Evolutionary conservation across 441 rosid genomes (phyloP), one percentile per base, ranked within the genome.

Genomic region (Viola pubescens): DNA sequence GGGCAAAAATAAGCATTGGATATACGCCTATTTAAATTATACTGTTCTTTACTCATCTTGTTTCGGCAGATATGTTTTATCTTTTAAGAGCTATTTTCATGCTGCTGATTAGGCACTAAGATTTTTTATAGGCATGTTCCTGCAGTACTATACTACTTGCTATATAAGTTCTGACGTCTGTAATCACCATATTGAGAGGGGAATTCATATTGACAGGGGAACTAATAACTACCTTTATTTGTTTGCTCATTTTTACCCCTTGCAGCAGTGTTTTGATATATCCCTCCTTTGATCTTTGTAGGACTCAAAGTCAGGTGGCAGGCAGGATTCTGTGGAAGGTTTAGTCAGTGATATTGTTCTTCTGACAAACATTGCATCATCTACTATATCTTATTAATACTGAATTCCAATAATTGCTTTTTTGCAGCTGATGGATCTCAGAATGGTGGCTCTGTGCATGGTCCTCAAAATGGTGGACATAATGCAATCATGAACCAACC

Each of bases 271-370:
- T 11, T 58, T 41, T 43, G 56, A 51, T 34, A 19, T 43, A 12
- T 59, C 61, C 6, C 19, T 34, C 59, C 47, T 13, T 64, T 70
- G 63, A 62, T 63, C 56, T 71, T 61, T 80, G 68, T 74, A 94
- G 97, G 98, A 79, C 67, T 87, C 90, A 65, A 84, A 81, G 78
- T 77, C 98, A 62, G 96, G 89, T 67, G 82, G 86, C 61, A 64
- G 88, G 72, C 88, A 79, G 74, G 88, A 84, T 62, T 77, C 86
- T 68, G 61, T 74, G 46, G 86, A 84, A 79, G 96, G 95, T 88
- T 75, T 13, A 73, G 13, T 57, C 52, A 16, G 7, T 58, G 47
- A 44, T 55, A 45, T 11, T 59, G 46, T 49, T 69, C 62, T 65
- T 52, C 13, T 48, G 56, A 14, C 19, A 40, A 11, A 13, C 50